Percentiles rank a stretch among this genome's conserved stretches.
These are phyloP conservation scores for Boletus reticulatus DNA, from an alignment of 768 basidiomycete genomes.

Conservation along the genomic window DNA sequence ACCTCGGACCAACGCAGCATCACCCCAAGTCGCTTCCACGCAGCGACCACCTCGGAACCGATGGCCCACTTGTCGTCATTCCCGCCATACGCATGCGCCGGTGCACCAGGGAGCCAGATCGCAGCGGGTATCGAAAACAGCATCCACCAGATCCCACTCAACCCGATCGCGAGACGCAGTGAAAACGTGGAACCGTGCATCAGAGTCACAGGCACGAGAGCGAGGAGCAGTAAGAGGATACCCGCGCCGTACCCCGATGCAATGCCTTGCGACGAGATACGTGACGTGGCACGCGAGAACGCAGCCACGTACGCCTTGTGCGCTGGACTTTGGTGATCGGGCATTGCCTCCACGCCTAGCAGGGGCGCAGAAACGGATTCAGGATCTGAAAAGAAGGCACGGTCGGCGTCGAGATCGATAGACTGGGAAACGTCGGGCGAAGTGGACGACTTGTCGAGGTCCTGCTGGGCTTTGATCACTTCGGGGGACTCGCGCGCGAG, in stretches of 20 bases:
- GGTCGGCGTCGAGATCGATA: slow-evolving; percentile 16
- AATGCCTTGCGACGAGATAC: slow-evolving; percentile 82
- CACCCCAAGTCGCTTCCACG: slow-evolving; percentile 73
- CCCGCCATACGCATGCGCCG: not conserved
- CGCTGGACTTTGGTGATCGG: slow-evolving; percentile 17
- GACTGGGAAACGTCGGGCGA: not conserved
- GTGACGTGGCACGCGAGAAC: slow-evolving; percentile 73
- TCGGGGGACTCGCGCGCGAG: slow-evolving; percentile 68
- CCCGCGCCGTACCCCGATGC: slow-evolving; percentile 86
- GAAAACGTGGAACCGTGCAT: slow-evolving; percentile 76
- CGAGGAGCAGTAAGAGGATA: slow-evolving; percentile 68
- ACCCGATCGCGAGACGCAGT: slow-evolving; percentile 77
- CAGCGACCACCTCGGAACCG: slow-evolving; percentile 51
- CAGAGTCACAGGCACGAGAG: slow-evolving; percentile 73
- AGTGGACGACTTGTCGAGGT: slow-evolving; percentile 18
- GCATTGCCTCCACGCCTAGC: slow-evolving; percentile 1
- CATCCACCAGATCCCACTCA: slow-evolving; percentile 89
- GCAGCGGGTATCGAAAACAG: slow-evolving; percentile 77
- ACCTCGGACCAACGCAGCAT: slow-evolving; percentile 79
- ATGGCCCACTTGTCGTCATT: slow-evolving; percentile 42
- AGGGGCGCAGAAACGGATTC: slow-evolving; percentile 41
- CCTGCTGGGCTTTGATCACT: slow-evolving; percentile 41
- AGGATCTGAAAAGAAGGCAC: not conserved
- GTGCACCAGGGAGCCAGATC: slow-evolving; percentile 59
- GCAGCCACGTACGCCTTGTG: slow-evolving; percentile 48